Evolutionary conservation across 306 rosid species (phyloP), one percentile per base, ranked within the genome.

Genomic region (Trichosanthes cucumerina): DNA sequence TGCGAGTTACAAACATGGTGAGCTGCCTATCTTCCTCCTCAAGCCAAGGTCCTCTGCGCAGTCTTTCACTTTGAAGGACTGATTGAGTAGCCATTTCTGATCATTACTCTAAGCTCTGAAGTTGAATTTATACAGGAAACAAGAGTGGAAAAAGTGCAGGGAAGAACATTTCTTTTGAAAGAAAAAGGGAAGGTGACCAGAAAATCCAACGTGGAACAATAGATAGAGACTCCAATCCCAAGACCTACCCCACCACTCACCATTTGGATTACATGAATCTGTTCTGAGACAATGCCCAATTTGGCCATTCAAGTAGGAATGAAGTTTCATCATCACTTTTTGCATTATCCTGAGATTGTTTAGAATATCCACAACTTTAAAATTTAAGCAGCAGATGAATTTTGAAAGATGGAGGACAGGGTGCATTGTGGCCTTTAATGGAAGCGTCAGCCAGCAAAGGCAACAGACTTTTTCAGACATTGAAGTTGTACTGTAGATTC

Each of bases 1-100:
- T 80, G 44, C 82, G 85, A 4, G 84, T 41, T 43, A 91, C 91
- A 54, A 77, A 87, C 76, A 62, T 79, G 3, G 80, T 83, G 79
- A 91, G 91, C 81, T 65, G 85, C 36, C 88, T 87, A 74, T 93
- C 98, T 85, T 93, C 98, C 82, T 86, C 90, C 68, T 83, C 85
- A 0, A 86, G 86, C 98, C 98, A 91, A 49, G 86, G 75, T 75
- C 92, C 98, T 86, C 80, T 93, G 39, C 86, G 86, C 78, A 91
- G 52, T 33, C 71, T 75, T 75, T 83, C 86, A n/a, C 73, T 78
- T 80, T 81, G 80, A 83, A 83, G 16, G 41, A 74, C 76, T 85
- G 78, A 69, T 76, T 82, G 80, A 80, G 26, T 59, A 33, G 85
- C 76, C 85, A 76, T 81, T 73, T 69, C 47, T 65, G 72, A 65